These are phyloP conservation scores for Penstemon eatonii DNA, from an alignment of 257 asterid species.

Conservation along the genomic window DNA sequence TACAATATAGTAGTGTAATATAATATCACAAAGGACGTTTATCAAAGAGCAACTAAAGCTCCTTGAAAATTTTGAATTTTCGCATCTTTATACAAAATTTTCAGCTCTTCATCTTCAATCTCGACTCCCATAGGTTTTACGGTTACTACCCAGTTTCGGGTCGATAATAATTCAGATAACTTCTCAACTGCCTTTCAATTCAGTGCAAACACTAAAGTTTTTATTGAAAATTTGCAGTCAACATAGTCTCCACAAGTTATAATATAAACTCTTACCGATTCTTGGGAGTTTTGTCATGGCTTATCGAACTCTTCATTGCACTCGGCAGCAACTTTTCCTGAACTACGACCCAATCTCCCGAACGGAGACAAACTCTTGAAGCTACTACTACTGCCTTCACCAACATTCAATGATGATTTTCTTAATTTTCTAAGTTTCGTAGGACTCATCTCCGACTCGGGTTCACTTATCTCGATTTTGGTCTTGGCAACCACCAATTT, in stretches of 20 bases:
- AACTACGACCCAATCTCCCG: slow-evolving; percentile 51
- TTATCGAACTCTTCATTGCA: slow-evolving; percentile 45
- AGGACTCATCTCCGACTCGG: slow-evolving; percentile 47
- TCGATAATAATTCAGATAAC: slow-evolving; percentile 4
- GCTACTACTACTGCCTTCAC: slow-evolving; percentile 67
- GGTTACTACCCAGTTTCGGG: not conserved
- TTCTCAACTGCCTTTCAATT: slow-evolving; percentile 22
- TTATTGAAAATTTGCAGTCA: not conserved
- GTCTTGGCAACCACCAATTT: slow-evolving; percentile 51
- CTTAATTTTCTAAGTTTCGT: slow-evolving; percentile 47
- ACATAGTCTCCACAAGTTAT: not conserved
- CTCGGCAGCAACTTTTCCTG: slow-evolving; percentile 57
- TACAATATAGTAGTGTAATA: too few species aligned
- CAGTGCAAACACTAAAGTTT: slow-evolving; percentile 4
- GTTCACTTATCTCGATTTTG: slow-evolving; percentile 31
- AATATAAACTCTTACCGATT: not conserved
- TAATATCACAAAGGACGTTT: too few species aligned
- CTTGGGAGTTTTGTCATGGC: slow-evolving; percentile 13
- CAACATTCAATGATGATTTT: slow-evolving; percentile 42
- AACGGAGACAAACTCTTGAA: slow-evolving; percentile 62
- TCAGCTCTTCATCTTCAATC: slow-evolving; percentile 4
- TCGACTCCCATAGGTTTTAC: not conserved
- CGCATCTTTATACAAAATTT: slow-evolving; percentile 23
- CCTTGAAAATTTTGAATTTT: not conserved
- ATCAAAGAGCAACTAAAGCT: not conserved